Percentiles rank a stretch among this genome's conserved stretches.
phyloP scores from a whole-genome alignment of 192 early-diverging fungal genomes.

The Pecoramyces ruminantium region DNA sequence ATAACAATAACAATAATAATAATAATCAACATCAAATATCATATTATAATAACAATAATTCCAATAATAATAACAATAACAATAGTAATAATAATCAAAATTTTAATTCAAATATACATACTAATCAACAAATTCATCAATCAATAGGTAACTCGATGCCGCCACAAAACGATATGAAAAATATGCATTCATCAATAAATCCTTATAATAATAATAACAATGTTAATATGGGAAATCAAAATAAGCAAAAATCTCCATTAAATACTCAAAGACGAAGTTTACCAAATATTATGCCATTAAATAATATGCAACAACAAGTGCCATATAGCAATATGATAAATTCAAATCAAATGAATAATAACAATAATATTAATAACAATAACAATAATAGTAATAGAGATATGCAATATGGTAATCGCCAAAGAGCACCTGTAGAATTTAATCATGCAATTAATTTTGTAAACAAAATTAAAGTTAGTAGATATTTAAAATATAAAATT shows the following conservation, averaged over 20 bases:
- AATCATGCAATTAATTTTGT: not conserved
- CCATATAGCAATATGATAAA: not conserved
- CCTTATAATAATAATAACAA: not conserved
- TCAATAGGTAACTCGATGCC: no score
- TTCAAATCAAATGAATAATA: not conserved
- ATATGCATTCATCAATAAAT: not conserved
- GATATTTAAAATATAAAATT: no score
- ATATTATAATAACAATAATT: not conserved
- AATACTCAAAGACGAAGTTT: not conserved
- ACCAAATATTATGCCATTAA: not conserved
- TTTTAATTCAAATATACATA: not conserved
- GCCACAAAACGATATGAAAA: not conserved
- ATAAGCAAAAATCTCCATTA: not conserved
- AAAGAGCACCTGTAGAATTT: not conserved
- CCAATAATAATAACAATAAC: no score
- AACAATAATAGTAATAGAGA: not conserved
- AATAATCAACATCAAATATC: not conserved
- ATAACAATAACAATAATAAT: no score
- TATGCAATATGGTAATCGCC: not conserved
- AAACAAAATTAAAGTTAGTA: not conserved
- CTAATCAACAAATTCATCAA: no score
- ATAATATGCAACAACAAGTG: not conserved
- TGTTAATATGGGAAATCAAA: not conserved
- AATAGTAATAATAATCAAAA: not conserved
- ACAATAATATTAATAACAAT: not conserved